A percentile compares a stretch with the other conserved stretches of the same genome.
These are phyloP conservation scores for Teunomyces tritomae DNA, from an alignment of 805 yeast genomes.

Conservation along the genomic window DNA sequence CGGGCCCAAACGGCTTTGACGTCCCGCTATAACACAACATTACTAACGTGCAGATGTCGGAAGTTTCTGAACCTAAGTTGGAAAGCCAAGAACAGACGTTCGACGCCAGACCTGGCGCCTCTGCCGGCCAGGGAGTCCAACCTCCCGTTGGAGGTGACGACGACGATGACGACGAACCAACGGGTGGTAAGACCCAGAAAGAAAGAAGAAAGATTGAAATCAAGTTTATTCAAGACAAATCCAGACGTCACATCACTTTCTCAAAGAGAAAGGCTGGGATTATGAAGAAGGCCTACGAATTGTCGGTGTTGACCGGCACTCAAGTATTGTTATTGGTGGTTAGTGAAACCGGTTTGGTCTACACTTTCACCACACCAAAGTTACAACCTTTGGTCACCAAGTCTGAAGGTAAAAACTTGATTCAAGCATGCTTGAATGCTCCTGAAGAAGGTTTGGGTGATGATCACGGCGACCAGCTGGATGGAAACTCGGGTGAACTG, in stretches of 20 bases:
- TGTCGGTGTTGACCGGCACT: constrained; percentile 94
- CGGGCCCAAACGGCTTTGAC: no score
- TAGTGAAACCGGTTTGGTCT: constrained; percentile 97
- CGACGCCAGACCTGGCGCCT: constrained; percentile 9
- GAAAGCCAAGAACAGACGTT: constrained; percentile 17
- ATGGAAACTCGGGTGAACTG: constrained; percentile 42
- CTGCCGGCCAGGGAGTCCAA: constrained; percentile 18
- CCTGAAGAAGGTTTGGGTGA: constrained; percentile 81
- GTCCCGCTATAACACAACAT: no score
- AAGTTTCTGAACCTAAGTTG: constrained; percentile 39
- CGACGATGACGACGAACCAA: constrained; percentile 51
- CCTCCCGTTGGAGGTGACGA: constrained; percentile 38
- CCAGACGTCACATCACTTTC: constrained; percentile 96
- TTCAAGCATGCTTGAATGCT: constrained; percentile 95
- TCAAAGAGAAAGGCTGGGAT: constrained; percentile 98
- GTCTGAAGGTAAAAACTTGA: constrained; percentile 94
- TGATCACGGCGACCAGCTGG: constrained; percentile 56
- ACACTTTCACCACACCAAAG: constrained; percentile 98
- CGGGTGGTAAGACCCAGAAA: constrained; percentile 49
- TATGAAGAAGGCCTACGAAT: constrained; percentile 99
- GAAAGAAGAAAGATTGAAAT: constrained; percentile 90
- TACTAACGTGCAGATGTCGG: constrained; percentile 35
- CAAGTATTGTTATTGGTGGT: constrained; percentile 94
- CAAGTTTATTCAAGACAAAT: constrained; percentile 94
- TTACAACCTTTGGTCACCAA: constrained; percentile 96